Evolutionary conservation across 164 flowering plant genomes (phyloP).

Genomic region (Vitis riparia): DNA sequence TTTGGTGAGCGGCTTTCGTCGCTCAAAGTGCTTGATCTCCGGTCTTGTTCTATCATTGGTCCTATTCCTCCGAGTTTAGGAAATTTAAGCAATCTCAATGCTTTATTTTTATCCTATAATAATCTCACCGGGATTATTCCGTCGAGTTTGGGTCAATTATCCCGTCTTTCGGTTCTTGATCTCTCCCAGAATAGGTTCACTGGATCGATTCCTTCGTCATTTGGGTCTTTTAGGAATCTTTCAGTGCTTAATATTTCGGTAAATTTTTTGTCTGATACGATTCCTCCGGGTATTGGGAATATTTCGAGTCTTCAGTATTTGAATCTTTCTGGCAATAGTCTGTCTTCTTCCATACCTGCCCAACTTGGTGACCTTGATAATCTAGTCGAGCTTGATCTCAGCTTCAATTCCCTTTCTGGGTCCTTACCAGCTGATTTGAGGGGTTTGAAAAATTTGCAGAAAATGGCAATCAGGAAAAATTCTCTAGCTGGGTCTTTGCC

Average conservation of each 20-base stretch:
- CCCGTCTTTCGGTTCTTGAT: constrained; percentile 49
- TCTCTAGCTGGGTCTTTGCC: constrained; percentile 33
- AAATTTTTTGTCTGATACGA: constrained; percentile 47
- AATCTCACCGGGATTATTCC: constrained; percentile 54
- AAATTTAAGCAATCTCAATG: constrained; percentile 39
- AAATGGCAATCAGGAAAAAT: constrained; percentile 30
- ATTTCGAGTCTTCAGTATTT: constrained; percentile 28
- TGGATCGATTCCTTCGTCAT: constrained; percentile 47
- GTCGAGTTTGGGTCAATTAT: constrained; percentile 45
- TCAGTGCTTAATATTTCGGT: constrained; percentile 44
- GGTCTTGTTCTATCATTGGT: constrained; percentile 46
- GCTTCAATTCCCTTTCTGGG: constrained; percentile 41
- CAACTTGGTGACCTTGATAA: constrained; percentile 35
- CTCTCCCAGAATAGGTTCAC: constrained; percentile 46
- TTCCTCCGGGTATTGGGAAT: constrained; percentile 39
- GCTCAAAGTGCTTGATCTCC: constrained; percentile 40
- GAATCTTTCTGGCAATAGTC: constrained; percentile 39
- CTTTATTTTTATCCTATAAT: constrained; percentile 45
- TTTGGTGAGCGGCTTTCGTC: constrained; percentile 26
- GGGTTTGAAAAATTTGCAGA: constrained; percentile 40
- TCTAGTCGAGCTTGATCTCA: constrained; percentile 48
- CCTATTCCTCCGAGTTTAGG: constrained; percentile 49
- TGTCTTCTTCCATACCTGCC: constrained; percentile 32
- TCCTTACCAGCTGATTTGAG: constrained; percentile 35
- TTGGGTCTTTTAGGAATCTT: constrained; percentile 39